Evolutionary conservation across 495 filamentous ascomycete genomes (phyloP).

Genomic region (Aspergillus coremiiformis): DNA sequence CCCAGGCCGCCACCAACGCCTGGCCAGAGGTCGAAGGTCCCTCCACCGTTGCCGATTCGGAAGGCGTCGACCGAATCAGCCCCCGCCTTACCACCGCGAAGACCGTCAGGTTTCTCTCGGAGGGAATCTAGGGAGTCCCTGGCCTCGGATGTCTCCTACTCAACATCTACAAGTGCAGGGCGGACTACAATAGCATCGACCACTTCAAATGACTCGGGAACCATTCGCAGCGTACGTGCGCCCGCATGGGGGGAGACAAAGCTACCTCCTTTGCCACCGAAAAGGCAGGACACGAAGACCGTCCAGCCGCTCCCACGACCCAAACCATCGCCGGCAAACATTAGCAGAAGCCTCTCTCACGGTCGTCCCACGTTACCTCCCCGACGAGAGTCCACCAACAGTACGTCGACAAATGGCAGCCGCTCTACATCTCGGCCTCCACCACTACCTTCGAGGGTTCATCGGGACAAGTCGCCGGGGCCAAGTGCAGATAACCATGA

Average conservation of each 20-base stretch:
- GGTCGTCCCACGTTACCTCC: slow-evolving; percentile 12
- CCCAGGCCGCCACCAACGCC: slow-evolving; percentile 17
- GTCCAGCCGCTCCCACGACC: slow-evolving; percentile 19
- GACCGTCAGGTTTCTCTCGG: slow-evolving; percentile 26
- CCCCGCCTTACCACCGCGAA: slow-evolving; percentile 36
- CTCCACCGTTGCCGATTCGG: slow-evolving; percentile 49
- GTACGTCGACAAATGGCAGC: slow-evolving; percentile 8
- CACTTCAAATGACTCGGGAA: slow-evolving; percentile 27
- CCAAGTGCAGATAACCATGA: slow-evolving; percentile 9
- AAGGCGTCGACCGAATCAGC: slow-evolving; percentile 33
- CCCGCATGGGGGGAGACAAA: slow-evolving; percentile 41
- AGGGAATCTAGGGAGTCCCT: slow-evolving; percentile 30
- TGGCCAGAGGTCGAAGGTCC: slow-evolving; percentile 31
- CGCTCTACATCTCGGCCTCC: slow-evolving; percentile 11
- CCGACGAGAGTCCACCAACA: slow-evolving; percentile 13
- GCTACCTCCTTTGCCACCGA: slow-evolving; percentile 40
- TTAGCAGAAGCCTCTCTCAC: slow-evolving; percentile 14
- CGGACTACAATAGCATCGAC: slow-evolving; percentile 26
- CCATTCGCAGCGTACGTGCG: slow-evolving; percentile 25
- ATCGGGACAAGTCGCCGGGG: slow-evolving; percentile 12
- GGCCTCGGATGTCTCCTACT: slow-evolving; percentile 32
- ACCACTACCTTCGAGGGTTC: slow-evolving; percentile 27
- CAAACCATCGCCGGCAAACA: slow-evolving; percentile 16
- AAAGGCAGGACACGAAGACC: slow-evolving; percentile 19
- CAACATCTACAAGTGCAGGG: slow-evolving; percentile 31